Conservation (phyloP, 2,329 filamentous ascomycete genomes). For the Trichoderma harzianum region DNA sequence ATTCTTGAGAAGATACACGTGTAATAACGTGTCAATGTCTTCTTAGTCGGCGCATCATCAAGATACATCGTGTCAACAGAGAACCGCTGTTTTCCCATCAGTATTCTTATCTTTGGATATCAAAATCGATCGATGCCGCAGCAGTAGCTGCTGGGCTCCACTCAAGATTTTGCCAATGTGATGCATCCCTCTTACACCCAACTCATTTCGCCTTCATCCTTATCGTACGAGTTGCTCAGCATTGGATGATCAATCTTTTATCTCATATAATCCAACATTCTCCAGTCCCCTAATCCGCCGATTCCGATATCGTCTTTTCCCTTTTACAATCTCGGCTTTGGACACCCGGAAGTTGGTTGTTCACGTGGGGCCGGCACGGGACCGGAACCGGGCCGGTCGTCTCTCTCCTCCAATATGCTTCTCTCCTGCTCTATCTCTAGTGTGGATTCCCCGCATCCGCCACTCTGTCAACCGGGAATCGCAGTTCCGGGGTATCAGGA, state of each 20-base stretch:
- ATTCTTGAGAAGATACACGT: neutral
- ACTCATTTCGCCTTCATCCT: neutral
- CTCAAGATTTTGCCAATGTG: neutral
- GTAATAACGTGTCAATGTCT: neutral
- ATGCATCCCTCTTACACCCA: neutral
- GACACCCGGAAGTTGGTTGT: neutral
- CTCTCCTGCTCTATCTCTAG: neutral
- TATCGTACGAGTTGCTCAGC: neutral
- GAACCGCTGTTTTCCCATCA: too few relatives aligned
- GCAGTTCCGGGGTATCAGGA: slow-evolving; percentile 73
- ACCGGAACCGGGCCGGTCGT: slow-evolving; percentile 12
- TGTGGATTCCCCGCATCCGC: slow-evolving; percentile 48
- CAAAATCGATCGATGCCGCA: neutral
- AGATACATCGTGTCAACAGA: neutral
- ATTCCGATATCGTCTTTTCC: neutral
- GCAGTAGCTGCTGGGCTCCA: neutral
- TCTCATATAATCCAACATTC: neutral
- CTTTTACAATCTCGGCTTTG: neutral
- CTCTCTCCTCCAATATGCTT: neutral
- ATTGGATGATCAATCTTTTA: slow-evolving; percentile 26
- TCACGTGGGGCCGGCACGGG: slow-evolving; percentile 4
- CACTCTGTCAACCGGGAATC: slow-evolving; percentile 22
- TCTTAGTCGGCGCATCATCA: neutral
- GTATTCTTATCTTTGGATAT: neutral
- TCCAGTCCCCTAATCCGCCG: neutral